Evolutionary conservation across 441 rosid species (phyloP).

Genomic region (Corymbia citriodora): DNA sequence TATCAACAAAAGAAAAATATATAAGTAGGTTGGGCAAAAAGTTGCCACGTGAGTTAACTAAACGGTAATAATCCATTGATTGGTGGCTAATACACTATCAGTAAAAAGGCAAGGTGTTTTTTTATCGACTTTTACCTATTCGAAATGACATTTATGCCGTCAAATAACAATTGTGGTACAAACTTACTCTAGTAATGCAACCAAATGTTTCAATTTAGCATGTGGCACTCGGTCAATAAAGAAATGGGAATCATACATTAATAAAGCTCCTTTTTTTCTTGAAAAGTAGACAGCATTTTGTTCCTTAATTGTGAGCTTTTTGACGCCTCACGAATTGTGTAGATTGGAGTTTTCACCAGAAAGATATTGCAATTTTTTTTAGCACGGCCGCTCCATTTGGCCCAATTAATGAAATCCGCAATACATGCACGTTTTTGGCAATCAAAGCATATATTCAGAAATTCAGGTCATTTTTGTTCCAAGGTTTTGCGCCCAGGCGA

Average conservation of each 20-base stretch:
- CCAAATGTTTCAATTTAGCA: not conserved
- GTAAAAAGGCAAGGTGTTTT: too few species aligned
- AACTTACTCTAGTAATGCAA: not conserved
- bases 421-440: not conserved
- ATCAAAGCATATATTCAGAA: not conserved
- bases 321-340: not conserved
- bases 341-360: too few species aligned
- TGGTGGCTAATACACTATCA: not conserved
- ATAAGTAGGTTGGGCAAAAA: too few species aligned
- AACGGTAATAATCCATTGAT: not conserved
- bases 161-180: not conserved
- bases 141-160: too few species aligned
- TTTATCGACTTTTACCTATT: not conserved
- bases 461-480: not conserved
- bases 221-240: not conserved
- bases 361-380: not conserved
- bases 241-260: not conserved
- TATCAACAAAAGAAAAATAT: too few species aligned
- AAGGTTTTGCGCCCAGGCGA: too few species aligned
- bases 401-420: not conserved
- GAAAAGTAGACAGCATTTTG: not conserved
- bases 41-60: not conserved
- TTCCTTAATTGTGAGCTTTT: not conserved
- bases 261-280: not conserved
- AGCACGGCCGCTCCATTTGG: not conserved